These are phyloP conservation scores for Fusarium neocosmosporiellum DNA, from an alignment of 2,329 filamentous ascomycete genomes.

Conservation along the genomic window DNA sequence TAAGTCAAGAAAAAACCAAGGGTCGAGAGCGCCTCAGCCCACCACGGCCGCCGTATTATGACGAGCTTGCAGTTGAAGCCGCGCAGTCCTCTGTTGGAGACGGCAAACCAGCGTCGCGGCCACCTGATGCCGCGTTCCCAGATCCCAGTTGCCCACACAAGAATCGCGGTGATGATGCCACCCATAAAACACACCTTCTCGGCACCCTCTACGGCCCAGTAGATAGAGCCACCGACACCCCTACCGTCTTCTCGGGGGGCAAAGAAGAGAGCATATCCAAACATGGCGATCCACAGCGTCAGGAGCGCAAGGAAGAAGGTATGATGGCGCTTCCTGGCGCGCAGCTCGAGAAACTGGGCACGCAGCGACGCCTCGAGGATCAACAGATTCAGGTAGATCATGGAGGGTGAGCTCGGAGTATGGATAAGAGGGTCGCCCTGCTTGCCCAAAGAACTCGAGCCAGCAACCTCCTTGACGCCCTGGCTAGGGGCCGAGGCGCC, in stretches of 20 bases:
- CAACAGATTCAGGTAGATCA: conserved; percentile 97
- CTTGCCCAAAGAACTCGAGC: conserved; percentile 58
- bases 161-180: conserved; percentile 84
- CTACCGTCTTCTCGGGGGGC: conserved; percentile 95
- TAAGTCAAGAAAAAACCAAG: conserved; percentile 83
- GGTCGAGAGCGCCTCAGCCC: conserved; percentile 79
- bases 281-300: conserved; percentile 82
- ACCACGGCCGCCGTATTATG: conserved; percentile 84
- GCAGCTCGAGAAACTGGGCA: conserved; percentile 90
- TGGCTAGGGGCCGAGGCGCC: conserved; percentile 78
- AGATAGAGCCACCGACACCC: conserved; percentile 91
- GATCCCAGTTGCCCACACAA: conserved; percentile 95
- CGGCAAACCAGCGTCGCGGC: conserved; percentile 90
- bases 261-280: conserved; percentile 91
- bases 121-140: conserved; percentile 96
- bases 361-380: conserved; percentile 96
- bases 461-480: conserved; percentile 53
- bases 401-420: conserved; percentile 89
- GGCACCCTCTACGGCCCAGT: conserved; percentile 92
- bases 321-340: conserved; percentile 88
- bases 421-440: conserved; percentile 78
- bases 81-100: conserved; percentile 89
- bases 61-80: conserved; percentile 98
- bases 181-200: conserved; percentile 94
- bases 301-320: conserved; percentile 90